Evolutionary conservation across 345 rosid species (phyloP), one percentile per base, ranked within the genome.

Genomic region (Lepidium didymum): DNA sequence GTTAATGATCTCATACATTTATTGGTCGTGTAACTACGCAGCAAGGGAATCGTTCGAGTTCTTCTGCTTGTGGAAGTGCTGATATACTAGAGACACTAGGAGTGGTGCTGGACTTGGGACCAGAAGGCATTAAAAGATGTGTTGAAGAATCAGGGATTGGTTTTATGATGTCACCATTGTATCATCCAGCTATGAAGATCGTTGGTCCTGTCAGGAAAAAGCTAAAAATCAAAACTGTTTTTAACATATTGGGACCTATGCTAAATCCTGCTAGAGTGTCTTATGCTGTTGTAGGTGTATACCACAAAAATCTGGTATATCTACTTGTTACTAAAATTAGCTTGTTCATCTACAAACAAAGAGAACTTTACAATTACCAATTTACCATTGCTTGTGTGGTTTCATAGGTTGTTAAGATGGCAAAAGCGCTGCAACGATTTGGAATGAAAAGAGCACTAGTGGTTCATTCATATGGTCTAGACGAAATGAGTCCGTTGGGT

Each of bases 31-130:
- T 35, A 35, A 11, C 42, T 10, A 57, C 10, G 75, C 88, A 95
- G 97, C 97, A 87, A 85, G 97, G 99, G 70, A 95, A 81, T 71
- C 90, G 92, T 25, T 89, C 99, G 0, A 95, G 99, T 68, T 95
- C 99, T 66, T 95, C 96, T 47, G 96, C 99, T 5, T 91, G 97
- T 73, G 99, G 99, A 76, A 95, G 99, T 75, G 99, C 96, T 47
- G 97, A 95, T 73, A 97, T 91, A 10, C 67, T 91, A 46, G 97
- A 91, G 74, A 89, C 87, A 23, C 58, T 95, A 44, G 96, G 99
- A 34, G 81, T 95, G 29, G 83, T 53, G 34, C 81, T 89, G 61
- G 89, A 91, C 80, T 74, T 95, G 78, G 96, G 78, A 56, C 89
- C 96, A 18, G 88, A 85, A 81, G 97, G 90, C 23, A 72, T 91